Percentiles rank a stretch among this genome's conserved stretches.
Evolutionary conservation across 192 early-diverging fungal genomes (phyloP).

Genomic region (Podila minutissima): DNA sequence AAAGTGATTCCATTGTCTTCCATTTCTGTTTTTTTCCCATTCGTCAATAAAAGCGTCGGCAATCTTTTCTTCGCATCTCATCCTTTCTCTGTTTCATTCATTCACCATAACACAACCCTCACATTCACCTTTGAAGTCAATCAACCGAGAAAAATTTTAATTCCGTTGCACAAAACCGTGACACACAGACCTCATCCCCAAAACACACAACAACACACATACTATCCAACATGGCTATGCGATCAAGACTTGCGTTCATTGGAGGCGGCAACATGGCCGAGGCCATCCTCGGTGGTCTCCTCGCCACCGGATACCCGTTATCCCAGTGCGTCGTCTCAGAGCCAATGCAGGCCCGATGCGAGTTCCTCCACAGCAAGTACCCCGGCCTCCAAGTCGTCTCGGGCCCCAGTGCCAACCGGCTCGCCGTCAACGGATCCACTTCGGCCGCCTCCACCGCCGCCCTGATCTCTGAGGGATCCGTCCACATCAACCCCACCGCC

Average conservation of each 20-base stretch:
- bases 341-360: conserved; percentile 70
- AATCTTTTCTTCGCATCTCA: too few relatives aligned
- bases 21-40: too few relatives aligned
- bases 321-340: conserved; percentile 84
- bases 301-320: conserved; percentile 76
- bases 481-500: conserved; percentile 36
- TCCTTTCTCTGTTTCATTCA: too few relatives aligned
- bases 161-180: background rate
- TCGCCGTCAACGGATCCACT: conserved; percentile 63
- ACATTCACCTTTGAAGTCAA: too few relatives aligned
- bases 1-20: too few relatives aligned
- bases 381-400: conserved; percentile 63
- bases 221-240: conserved; percentile 5
- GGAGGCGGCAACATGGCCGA: conserved; percentile 98
- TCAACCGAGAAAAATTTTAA: too few relatives aligned
- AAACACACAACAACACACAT: background rate
- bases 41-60: too few relatives aligned
- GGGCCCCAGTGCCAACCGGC: conserved; percentile 63
- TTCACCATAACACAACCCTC: too few relatives aligned
- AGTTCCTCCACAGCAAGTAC: conserved; percentile 73
- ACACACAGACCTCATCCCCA: background rate
- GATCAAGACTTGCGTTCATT: conserved; percentile 69
- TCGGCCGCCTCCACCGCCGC: conserved; percentile 12
- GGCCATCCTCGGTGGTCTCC: conserved; percentile 90
- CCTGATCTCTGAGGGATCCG: conserved; percentile 21